Percentiles rank a stretch among this genome's conserved stretches.
Evolutionary conservation across 345 rosid species (phyloP).

Genomic region (Pugionium dolabratum): DNA sequence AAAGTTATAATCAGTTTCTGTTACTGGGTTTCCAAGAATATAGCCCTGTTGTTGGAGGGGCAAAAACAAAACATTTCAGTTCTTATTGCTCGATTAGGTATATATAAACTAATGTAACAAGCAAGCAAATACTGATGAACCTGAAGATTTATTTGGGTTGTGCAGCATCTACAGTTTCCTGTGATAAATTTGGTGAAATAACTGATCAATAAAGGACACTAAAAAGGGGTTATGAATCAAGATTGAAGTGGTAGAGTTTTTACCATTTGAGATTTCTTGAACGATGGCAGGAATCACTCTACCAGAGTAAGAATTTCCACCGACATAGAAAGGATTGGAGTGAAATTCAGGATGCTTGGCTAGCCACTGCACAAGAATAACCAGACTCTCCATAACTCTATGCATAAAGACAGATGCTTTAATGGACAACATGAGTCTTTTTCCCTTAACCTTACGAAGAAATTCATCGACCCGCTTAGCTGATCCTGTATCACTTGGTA

Average conservation of each 20-base stretch:
- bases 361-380: slow-evolving; percentile 34
- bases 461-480: slow-evolving; percentile 42
- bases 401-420: neutral
- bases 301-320: slow-evolving; percentile 36
- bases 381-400: neutral
- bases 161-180: slow-evolving; percentile 50
- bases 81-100: neutral
- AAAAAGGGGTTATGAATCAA: neutral
- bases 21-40: slow-evolving; percentile 12
- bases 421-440: slow-evolving; percentile 15
- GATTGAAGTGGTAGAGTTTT: neutral
- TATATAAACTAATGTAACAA: neutral
- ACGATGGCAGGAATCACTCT: slow-evolving; percentile 24
- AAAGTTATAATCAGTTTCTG: neutral
- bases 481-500: slow-evolving; percentile 50
- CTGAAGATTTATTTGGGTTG: slow-evolving; percentile 55
- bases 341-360: slow-evolving; percentile 25
- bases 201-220: neutral
- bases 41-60: slow-evolving; percentile 16
- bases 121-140: slow-evolving; percentile 31
- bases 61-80: neutral
- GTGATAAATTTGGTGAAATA: slow-evolving; percentile 22
- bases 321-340: slow-evolving; percentile 33
- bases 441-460: slow-evolving; percentile 44
- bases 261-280: slow-evolving; percentile 34